A percentile compares a stretch with the other conserved stretches of the same genome.
phyloP scores from a whole-genome alignment of 345 rosid species.

The Brassica napus region DNA sequence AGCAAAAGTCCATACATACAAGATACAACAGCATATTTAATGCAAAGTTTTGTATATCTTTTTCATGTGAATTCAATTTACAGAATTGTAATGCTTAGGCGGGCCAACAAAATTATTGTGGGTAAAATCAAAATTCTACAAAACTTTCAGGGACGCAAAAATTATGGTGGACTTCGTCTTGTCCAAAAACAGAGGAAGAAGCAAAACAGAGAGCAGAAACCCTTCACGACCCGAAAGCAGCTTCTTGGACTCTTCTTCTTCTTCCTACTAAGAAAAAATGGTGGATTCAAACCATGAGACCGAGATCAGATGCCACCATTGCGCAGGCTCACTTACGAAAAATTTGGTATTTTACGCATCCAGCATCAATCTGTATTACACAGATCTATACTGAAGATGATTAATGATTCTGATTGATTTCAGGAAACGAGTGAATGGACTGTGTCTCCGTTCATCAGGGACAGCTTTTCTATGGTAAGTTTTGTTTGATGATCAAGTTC shows the following conservation, averaged over 20 bases:
- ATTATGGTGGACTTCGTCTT: neutral
- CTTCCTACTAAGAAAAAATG: slow-evolving; percentile 36
- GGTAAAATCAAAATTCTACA: neutral
- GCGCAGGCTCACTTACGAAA: slow-evolving; percentile 89
- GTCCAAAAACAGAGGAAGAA: slow-evolving; percentile 7
- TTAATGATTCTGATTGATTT: slow-evolving; percentile 8
- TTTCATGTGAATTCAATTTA: neutral
- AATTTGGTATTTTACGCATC: slow-evolving; percentile 51
- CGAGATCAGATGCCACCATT: slow-evolving; percentile 67
- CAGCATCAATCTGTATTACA: slow-evolving; percentile 7
- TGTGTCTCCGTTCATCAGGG: slow-evolving; percentile 74
- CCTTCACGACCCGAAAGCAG: slow-evolving; percentile 10
- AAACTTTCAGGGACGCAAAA: neutral
- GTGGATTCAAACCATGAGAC: slow-evolving; percentile 40
- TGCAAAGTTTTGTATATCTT: neutral
- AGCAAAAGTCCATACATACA: neutral
- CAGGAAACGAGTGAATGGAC: slow-evolving; percentile 94
- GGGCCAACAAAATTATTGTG: neutral
- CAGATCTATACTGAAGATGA: neutral
- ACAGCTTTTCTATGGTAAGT: slow-evolving; percentile 89
- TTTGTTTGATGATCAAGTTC: neutral
- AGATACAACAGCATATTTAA: too few relatives aligned
- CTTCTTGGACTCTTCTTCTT: slow-evolving; percentile 5
- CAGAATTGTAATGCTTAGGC: neutral
- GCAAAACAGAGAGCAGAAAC: slow-evolving; percentile 28